phyloP scores from a whole-genome alignment of 495 filamentous ascomycete genomes.

The Lepidopterella palustris region DNA sequence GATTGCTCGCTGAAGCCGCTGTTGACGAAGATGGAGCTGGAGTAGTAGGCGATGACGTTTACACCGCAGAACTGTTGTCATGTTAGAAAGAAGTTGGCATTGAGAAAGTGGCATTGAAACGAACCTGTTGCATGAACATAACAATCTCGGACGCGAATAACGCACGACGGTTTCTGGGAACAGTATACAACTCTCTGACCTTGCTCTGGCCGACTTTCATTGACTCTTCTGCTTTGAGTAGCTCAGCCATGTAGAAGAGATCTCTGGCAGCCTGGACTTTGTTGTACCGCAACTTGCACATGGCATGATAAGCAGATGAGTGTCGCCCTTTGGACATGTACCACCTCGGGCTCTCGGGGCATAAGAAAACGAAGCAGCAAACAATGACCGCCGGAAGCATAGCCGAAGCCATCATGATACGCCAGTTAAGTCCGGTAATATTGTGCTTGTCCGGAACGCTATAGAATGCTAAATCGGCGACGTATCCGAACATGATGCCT shows the following conservation, averaged over 20 bases:
- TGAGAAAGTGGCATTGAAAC: not conserved
- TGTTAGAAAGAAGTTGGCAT: not conserved
- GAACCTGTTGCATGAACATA: conserved; percentile 82
- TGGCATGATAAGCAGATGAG: conserved; percentile 54
- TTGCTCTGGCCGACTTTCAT: conserved; percentile 57
- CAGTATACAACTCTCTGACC: conserved; percentile 61
- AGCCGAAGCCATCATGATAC: conserved; percentile 76
- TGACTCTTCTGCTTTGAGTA: conserved; percentile 60
- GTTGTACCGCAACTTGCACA: conserved; percentile 58
- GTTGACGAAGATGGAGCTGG: conserved; percentile 47
- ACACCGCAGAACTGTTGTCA: conserved; percentile 34
- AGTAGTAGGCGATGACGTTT: conserved; percentile 56
- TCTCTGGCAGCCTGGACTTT: conserved; percentile 77
- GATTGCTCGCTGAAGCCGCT: conserved; percentile 45
- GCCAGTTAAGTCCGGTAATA: conserved; percentile 69
- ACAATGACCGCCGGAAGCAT: conserved; percentile 68
- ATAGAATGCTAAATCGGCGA: conserved; percentile 66
- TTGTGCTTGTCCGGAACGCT: conserved; percentile 48
- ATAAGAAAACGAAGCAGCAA: conserved; percentile 61
- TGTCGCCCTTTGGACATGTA: conserved; percentile 62
- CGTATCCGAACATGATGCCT: conserved; percentile 73
- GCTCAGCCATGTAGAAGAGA: conserved; percentile 71
- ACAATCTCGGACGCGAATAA: conserved; percentile 67
- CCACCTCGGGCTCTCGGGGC: conserved; percentile 73
- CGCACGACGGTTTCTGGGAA: conserved; percentile 74